A percentile compares a stretch with the other conserved stretches of the same genome.
Evolutionary conservation across 1,284 basidiomycete genomes (phyloP).

Genomic region (Leccinum solheimii): DNA sequence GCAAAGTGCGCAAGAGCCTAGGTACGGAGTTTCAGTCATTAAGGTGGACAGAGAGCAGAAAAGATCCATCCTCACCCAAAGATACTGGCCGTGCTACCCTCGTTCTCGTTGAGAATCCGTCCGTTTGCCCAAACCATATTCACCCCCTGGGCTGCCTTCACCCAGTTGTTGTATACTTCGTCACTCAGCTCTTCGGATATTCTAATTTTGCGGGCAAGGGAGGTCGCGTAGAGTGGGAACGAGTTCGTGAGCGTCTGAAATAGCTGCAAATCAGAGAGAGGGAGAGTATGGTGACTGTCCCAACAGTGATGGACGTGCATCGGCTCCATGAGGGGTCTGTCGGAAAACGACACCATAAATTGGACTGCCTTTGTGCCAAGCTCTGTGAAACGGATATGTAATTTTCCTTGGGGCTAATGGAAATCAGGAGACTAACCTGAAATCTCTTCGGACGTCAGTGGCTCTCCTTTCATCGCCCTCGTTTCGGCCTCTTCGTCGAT

Average conservation of each 20-base stretch:
- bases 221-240: slow-evolving; percentile 82
- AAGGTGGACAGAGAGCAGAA: neutral
- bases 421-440: slow-evolving; percentile 39
- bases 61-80: slow-evolving; percentile 48
- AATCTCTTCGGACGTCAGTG: slow-evolving; percentile 68
- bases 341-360: slow-evolving; percentile 60
- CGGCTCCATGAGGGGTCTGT: slow-evolving; percentile 7
- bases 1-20: slow-evolving; percentile 69
- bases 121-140: slow-evolving; percentile 83
- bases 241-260: slow-evolving; percentile 79
- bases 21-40: neutral
- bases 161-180: slow-evolving; percentile 61
- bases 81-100: slow-evolving; percentile 55
- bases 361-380: slow-evolving; percentile 75
- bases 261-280: slow-evolving; percentile 50
- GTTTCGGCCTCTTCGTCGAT: slow-evolving; percentile 48
- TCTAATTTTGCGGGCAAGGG: slow-evolving; percentile 66
- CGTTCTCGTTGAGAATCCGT: slow-evolving; percentile 54
- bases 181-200: slow-evolving; percentile 51
- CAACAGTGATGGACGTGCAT: slow-evolving; percentile 22
- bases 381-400: slow-evolving; percentile 38
- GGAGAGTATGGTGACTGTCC: slow-evolving; percentile 8
- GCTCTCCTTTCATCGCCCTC: slow-evolving; percentile 39
- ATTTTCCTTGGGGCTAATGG: neutral
- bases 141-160: slow-evolving; percentile 52